Base-by-base conservation (phyloP, 441 rosid genomes). In the Gossypium gossypioides region DNA sequence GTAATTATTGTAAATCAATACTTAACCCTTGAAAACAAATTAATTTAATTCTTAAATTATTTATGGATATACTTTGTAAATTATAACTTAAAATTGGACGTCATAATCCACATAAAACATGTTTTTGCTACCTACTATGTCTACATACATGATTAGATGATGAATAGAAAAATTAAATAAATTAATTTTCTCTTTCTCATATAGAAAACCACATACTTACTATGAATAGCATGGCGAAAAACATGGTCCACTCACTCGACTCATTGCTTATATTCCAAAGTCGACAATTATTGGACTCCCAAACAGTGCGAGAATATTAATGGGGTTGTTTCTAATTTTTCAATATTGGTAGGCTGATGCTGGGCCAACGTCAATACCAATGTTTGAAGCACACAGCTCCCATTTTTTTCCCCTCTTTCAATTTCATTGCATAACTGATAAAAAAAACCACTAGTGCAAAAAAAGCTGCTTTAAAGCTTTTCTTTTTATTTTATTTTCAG, bases 261-360 rank as follows among this genome's bases (percentile, higher is more conserved):
- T 0, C 34, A 5, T 1, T 27, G 15, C 5, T 58, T 37, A 62
- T 16, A 34, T 37, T 37, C 67, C 15, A 16, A 40, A 9, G n/a
- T 13, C 6, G 44, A 29, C 50, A 10, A 34, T 10, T 37, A 44
- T 44, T 65, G 34, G 54, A 42, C 18, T 10, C 32, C 37, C 37
- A n/a, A 63, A 63, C 68, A 63, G 68, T 19, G 48, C 18, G 42
- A 64, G 34, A n/a, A 51, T 32, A 32, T 32, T 32, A 58, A 68
- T 59, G 67, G 40, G 22, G 13, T 69, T 55, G 37, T 32, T 48
- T 70, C 60, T 22, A 19, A 52, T 1, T 16, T 52, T 52, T 52
- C 78, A 74, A 74, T 7, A 29, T 78, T 71, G 75, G 78, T 50
- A 56, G 74, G 80, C 78, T 40, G 37, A 32, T 13, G 4, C 7